Evolutionary conservation across 2,329 filamentous ascomycete genomes (phyloP).

Genomic region (Aspergillus felis): DNA sequence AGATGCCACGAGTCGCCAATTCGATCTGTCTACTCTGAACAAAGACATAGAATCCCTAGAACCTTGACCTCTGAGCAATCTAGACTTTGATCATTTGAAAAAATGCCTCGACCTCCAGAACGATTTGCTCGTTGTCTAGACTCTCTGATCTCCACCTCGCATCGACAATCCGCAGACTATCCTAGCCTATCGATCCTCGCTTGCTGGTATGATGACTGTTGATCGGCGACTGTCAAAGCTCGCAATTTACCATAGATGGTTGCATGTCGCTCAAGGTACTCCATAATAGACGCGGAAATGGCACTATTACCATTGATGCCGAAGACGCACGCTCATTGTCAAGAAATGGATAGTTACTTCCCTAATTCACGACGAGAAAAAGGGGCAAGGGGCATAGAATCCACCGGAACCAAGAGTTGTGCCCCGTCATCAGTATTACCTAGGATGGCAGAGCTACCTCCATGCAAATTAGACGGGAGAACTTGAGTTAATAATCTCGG

Average conservation of each 20-base stretch:
- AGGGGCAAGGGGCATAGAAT: background rate
- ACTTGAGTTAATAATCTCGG: no score
- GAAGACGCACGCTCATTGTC: background rate
- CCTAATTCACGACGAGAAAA: background rate
- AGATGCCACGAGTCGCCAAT: background rate
- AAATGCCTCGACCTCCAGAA: background rate
- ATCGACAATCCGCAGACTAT: background rate
- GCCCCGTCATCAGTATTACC: no score
- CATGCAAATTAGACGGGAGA: no score
- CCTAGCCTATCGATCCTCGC: background rate
- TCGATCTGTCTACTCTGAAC: background rate
- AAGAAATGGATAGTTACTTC: background rate
- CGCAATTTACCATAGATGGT: background rate
- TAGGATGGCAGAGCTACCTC: no score
- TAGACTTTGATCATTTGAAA: background rate
- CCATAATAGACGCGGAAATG: background rate
- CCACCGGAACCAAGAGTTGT: background rate
- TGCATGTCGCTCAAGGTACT: background rate
- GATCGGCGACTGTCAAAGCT: background rate
- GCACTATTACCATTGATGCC: background rate
- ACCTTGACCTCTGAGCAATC: background rate
- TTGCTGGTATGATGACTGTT: background rate
- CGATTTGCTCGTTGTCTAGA: background rate
- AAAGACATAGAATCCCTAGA: background rate
- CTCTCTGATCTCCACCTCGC: background rate